These are phyloP conservation scores for Dendrobium chrysotoxum DNA, from an alignment of 106 monocot genomes.

Conservation along the genomic window DNA sequence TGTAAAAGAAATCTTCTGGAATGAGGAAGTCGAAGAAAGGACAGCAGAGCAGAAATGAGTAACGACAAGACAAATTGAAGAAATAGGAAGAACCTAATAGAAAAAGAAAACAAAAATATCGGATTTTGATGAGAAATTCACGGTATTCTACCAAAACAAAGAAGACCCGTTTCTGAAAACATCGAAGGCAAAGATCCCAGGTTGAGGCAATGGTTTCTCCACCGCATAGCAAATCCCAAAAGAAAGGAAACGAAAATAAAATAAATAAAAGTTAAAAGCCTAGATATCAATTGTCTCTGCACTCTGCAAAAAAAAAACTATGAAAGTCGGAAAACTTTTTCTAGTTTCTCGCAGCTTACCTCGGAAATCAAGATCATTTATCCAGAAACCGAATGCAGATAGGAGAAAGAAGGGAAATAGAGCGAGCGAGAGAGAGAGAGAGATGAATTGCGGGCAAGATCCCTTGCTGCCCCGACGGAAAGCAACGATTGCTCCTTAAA, in stretches of 20 bases:
- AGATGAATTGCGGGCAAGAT: background rate
- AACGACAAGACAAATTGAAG: background rate
- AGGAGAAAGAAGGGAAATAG: background rate
- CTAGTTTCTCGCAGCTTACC: background rate
- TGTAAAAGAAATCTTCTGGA: background rate
- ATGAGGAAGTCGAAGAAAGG: background rate
- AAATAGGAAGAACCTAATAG: background rate
- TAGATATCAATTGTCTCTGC: background rate
- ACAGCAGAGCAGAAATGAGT: background rate
- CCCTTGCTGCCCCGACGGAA: background rate
- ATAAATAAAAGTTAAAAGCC: background rate
- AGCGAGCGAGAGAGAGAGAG: background rate
- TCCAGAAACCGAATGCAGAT: constrained; percentile 3
- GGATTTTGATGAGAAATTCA: background rate
- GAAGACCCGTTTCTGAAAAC: background rate
- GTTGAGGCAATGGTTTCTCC: background rate
- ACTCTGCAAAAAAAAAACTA: background rate
- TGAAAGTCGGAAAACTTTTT: background rate
- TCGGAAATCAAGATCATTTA: background rate
- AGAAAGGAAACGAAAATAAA: background rate
- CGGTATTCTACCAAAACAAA: background rate
- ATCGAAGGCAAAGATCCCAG: background rate
- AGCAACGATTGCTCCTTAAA: background rate
- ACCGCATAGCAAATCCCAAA: background rate
- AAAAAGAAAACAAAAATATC: background rate